Base-by-base conservation (phyloP, 1,139 yeast genomes). In the Nadsonia commutata region DNA sequence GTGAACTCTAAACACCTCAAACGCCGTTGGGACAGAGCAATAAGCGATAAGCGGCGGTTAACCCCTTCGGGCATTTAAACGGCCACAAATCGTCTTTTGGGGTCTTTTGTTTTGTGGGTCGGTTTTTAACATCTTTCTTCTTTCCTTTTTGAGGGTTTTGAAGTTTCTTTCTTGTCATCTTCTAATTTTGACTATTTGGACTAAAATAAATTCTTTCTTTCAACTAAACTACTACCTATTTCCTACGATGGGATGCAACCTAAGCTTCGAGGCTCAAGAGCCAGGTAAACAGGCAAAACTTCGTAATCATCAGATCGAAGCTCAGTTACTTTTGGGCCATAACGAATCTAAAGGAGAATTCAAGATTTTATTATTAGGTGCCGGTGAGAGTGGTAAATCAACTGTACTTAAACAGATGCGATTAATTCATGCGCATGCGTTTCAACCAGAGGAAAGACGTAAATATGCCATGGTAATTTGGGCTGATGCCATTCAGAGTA, bases 321-420 rank as follows among this genome's bases (percentile, higher is more conserved):
- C 33, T 16, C 33, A 27, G 33, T 16, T 27, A 4, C 13, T 27
- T 6, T 9, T 27, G 33, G 33, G 33, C 33, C 33, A 27, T 9
- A 27, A 27, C 33, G 4, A 27, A 16, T 27, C 33, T 5, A 13
- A 16, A 13, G n/a, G 17, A 3, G 38, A 72, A 52, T 71, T 78
- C 44, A 81, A 80, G 57, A 66, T 88, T 47, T 63, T 88, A 40
- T 64, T 86, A 18, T 64, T 86, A 22, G 98, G 98, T 20, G 88
- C 97, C 0, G 98, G 98, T 6, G 99, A 90, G 62, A 78, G 90
- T 45, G 98, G 99, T 6, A 90, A 90, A 59, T 83, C 95, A 2
- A 90, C 99, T 0, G 94, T 90, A n/a, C 66, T 90, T 49, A 93
- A 90, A 60, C 98, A 93, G 59, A 74, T 90, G 76, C 76, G 82